These are phyloP conservation scores for Starmerella tilneyi DNA, from an alignment of 805 yeast species.

Conservation along the genomic window DNA sequence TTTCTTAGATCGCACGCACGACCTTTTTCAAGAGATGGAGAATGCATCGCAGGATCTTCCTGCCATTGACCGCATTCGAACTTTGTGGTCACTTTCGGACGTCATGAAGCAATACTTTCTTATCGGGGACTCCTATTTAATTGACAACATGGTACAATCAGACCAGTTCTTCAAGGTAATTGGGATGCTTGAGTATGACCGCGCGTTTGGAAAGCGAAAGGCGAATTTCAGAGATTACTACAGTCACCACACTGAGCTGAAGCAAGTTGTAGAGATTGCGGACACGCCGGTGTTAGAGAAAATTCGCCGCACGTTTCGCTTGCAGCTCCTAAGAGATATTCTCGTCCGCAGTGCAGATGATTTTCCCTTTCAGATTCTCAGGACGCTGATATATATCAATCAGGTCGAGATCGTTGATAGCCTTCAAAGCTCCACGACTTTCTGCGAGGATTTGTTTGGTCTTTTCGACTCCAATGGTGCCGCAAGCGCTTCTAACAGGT, in stretches of 20 bases:
- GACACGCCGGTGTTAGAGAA: slow-evolving; percentile 42
- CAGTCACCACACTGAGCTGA: slow-evolving; percentile 47
- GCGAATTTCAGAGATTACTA: slow-evolving; percentile 69
- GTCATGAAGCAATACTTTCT: slow-evolving; percentile 57
- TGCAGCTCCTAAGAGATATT: slow-evolving; percentile 77
- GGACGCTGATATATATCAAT: slow-evolving; percentile 55
- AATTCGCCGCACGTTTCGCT: slow-evolving; percentile 63
- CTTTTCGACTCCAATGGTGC: no score
- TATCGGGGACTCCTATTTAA: slow-evolving; percentile 56
- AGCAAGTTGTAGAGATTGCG: slow-evolving; percentile 58
- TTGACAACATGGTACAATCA: slow-evolving; percentile 50
- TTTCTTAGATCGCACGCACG: slow-evolving; percentile 45
- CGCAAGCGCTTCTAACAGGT: background rate
- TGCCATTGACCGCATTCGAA: slow-evolving; percentile 36
- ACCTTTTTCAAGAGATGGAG: slow-evolving; percentile 40
- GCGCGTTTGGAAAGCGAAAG: slow-evolving; percentile 69
- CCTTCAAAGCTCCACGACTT: slow-evolving; percentile 42
- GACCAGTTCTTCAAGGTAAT: slow-evolving; percentile 47
- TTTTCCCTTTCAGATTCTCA: slow-evolving; percentile 54
- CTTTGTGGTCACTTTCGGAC: slow-evolving; percentile 58
- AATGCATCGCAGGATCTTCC: slow-evolving; percentile 22
- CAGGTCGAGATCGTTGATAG: slow-evolving; percentile 57
- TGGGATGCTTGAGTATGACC: slow-evolving; percentile 79
- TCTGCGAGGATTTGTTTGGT: slow-evolving; percentile 49
- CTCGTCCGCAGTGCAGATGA: slow-evolving; percentile 77